Evolutionary conservation across 331 rosid genomes (phyloP), one percentile per base, ranked within the genome.

Genomic region (Erythrophleum ivorense): DNA sequence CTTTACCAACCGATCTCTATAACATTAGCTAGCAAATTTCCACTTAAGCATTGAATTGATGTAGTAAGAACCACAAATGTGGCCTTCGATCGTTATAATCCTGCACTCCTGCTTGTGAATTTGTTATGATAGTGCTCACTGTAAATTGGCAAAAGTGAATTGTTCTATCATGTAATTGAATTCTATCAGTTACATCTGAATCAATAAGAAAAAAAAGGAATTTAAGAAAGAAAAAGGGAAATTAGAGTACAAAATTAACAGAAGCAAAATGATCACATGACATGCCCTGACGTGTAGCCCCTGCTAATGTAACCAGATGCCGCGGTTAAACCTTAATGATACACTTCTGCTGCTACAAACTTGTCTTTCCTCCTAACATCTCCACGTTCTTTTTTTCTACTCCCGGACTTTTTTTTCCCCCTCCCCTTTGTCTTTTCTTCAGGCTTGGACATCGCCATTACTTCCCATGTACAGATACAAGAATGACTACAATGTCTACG

Each of bases 401-500:
- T 54, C 48, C 31, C 34, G 16, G 41, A 40, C 52, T 5, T 11
- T 15, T 81, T 66, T 73, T 77, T 57, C 34, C 14, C 43, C 65
- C 75, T 57, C n/a, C n/a, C 14, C 33, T 16, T 8, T 6, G 12
- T 3, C 31, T 31, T 78, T 82, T 83, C 75, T 86, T 79, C 62
- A 60, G 85, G 59, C 80, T 81, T 79, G 82, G 69, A 83, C 91
- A 75, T 71, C 38, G 82, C 58, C 88, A 71, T 78, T 85, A 78
- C 91, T 77, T 88, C 91, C 91, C 89, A 90, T 90, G 67, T 89
- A 91, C 88, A 85, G 91, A 84, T 88, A 91, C 98, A 94, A 94
- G 94, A 93, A 90, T 92, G 90, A 83, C 94, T 92, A 85, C 70
- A 91, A 84, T 64, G 68, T 85, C 92, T 78, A 82, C 74, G 80